Percentiles rank a stretch among this genome's conserved stretches.
Evolutionary conservation across 2,329 filamentous ascomycete genomes (phyloP).

Genomic region (Periglandula ipomoeae): DNA sequence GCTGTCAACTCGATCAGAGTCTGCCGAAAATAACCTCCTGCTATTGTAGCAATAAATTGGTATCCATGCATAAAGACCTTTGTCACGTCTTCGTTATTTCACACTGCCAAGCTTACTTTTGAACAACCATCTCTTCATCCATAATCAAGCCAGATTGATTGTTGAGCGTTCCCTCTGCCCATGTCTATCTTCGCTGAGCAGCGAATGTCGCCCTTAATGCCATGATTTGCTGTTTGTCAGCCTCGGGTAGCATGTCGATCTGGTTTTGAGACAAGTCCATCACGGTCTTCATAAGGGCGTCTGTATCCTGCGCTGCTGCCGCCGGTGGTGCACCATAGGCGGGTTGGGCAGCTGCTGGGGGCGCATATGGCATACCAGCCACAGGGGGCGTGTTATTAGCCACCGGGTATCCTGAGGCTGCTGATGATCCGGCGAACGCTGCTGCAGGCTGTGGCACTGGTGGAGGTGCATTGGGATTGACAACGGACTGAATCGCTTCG

Average conservation of each 20-base stretch:
- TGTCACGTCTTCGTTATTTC: not conserved
- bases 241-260: constrained; percentile 69
- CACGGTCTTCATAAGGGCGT: constrained; percentile 71
- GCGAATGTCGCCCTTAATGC: constrained; percentile 59
- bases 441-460: constrained; percentile 20
- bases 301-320: constrained; percentile 44
- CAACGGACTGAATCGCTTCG: constrained; percentile 68
- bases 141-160: not conserved
- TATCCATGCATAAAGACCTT: not conserved
- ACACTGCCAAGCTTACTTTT: not conserved
- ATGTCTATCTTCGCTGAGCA: constrained; percentile 24
- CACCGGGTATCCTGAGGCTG: constrained; percentile 27
- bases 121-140: not conserved
- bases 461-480: constrained; percentile 49
- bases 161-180: not conserved
- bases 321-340: constrained; percentile 29
- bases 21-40: not conserved
- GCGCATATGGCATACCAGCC: constrained; percentile 34
- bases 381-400: constrained; percentile 41
- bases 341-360: constrained; percentile 27
- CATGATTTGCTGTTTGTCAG: constrained; percentile 71
- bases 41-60: not conserved
- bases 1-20: not conserved
- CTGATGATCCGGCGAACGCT: constrained; percentile 24
- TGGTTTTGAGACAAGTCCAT: constrained; percentile 70